Percentiles rank a stretch among this genome's conserved stretches.
Conservation (phyloP, 768 basidiomycete species). For the Pulveroboletus sp. region DNA sequence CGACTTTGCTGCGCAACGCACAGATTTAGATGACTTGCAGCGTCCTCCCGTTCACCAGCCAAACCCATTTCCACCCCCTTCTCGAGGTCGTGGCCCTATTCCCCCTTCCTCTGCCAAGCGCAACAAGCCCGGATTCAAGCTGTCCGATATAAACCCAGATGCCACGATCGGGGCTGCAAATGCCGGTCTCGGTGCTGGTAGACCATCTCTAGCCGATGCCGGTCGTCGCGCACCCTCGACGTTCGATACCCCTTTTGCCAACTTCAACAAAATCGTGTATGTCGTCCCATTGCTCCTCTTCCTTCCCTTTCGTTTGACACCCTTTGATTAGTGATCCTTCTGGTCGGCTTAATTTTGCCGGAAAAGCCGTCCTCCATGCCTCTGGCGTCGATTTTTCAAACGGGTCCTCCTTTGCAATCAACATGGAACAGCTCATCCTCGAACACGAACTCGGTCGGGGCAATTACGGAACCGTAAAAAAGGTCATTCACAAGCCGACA, state of each 20-base stretch:
- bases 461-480: conserved; percentile 97
- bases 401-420: conserved; percentile 89
- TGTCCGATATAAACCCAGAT: conserved; percentile 58
- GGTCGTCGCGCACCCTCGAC: conserved; percentile 37
- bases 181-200: conserved; percentile 70
- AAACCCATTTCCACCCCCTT: conserved; percentile 25
- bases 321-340: conserved; percentile 74
- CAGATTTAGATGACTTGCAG: conserved; percentile 27
- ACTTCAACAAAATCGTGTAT: conserved; percentile 92
- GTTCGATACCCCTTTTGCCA: conserved; percentile 80
- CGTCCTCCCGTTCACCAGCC: conserved; percentile 33
- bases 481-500: conserved; percentile 90
- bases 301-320: conserved; percentile 2
- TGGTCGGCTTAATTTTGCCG: conserved; percentile 90
- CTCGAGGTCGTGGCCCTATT: conserved; percentile 29
- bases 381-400: conserved; percentile 87
- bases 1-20: conserved; percentile 43
- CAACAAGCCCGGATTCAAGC: conserved; percentile 53
- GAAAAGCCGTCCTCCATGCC: conserved; percentile 91
- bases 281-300: conserved; percentile 31
- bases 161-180: conserved; percentile 55
- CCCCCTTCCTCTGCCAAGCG: conserved; percentile 42
- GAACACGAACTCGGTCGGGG: conserved; percentile 94
- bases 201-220: conserved; percentile 48
- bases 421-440: conserved; percentile 89